Percentiles rank a stretch among this genome's conserved stretches.
These are phyloP conservation scores for Trichoderma breve DNA, from an alignment of 2,329 filamentous ascomycete genomes.

Conservation along the genomic window DNA sequence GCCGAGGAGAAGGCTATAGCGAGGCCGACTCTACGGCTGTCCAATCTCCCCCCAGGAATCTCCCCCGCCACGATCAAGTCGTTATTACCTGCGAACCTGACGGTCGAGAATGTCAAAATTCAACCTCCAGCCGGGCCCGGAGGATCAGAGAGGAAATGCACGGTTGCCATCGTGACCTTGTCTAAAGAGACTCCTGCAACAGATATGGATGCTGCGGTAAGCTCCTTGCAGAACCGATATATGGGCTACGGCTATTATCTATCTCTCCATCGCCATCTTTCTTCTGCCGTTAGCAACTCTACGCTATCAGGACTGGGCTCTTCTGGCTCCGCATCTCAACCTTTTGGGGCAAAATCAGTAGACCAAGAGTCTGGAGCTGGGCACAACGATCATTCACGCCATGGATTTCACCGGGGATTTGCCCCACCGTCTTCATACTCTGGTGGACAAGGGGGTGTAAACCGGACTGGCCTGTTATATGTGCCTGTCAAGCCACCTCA, in stretches of 20 bases:
- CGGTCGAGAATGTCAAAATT: slow-evolving; percentile 72
- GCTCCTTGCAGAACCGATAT: slow-evolving; percentile 76
- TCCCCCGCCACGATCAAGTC: slow-evolving; percentile 60
- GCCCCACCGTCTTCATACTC: slow-evolving; percentile 73
- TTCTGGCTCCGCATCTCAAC: slow-evolving; percentile 54
- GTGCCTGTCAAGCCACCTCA: slow-evolving; percentile 73
- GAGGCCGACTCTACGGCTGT: slow-evolving; percentile 61
- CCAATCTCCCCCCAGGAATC: slow-evolving; percentile 59
- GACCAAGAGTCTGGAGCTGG: slow-evolving; percentile 39
- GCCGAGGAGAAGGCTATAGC: slow-evolving; percentile 59
- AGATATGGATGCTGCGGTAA: slow-evolving; percentile 80
- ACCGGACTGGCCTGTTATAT: slow-evolving; percentile 53
- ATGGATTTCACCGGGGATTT: slow-evolving; percentile 59
- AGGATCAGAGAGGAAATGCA: slow-evolving; percentile 64
- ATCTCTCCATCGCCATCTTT: slow-evolving; percentile 76
- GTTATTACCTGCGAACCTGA: slow-evolving; percentile 57
- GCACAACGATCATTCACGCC: slow-evolving; percentile 39
- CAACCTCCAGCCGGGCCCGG: slow-evolving; percentile 53
- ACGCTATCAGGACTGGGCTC: slow-evolving; percentile 29
- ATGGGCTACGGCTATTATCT: slow-evolving; percentile 82
- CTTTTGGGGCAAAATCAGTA: slow-evolving; percentile 74
- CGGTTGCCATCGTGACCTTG: slow-evolving; percentile 76
- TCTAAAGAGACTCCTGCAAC: slow-evolving; percentile 76
- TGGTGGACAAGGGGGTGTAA: slow-evolving; percentile 41
- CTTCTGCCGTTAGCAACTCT: slow-evolving; percentile 62